phyloP scores from a whole-genome alignment of 2,329 filamentous ascomycete genomes.

The Ascochyta rabiei region DNA sequence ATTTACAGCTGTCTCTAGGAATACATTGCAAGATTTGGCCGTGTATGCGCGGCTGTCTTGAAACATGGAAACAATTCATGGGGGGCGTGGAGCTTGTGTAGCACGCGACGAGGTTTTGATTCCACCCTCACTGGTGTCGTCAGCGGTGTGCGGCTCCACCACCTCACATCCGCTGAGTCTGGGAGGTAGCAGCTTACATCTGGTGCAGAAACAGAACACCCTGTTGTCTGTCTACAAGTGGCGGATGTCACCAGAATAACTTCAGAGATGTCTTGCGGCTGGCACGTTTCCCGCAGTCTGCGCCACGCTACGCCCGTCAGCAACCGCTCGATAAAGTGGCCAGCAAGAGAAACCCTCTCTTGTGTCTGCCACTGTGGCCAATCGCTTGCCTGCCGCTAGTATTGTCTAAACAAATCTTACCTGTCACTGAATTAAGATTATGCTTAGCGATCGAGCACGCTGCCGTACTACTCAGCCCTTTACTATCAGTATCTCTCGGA shows the following conservation, averaged over 20 bases:
- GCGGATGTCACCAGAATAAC: background rate
- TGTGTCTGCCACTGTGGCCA: slow-evolving; percentile 8
- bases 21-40: background rate
- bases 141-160: background rate
- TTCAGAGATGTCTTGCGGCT: slow-evolving; percentile 7
- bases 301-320: slow-evolving; percentile 14
- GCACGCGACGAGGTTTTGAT: background rate
- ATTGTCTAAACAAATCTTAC: slow-evolving; percentile 20
- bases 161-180: background rate
- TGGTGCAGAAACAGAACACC: background rate
- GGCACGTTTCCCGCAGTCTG: slow-evolving; percentile 12
- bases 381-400: slow-evolving; percentile 19
- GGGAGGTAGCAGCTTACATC: background rate
- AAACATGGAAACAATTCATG: background rate
- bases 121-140: background rate
- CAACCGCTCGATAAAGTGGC: slow-evolving; percentile 22
- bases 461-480: slow-evolving; percentile 17
- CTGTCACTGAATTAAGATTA: slow-evolving; percentile 19
- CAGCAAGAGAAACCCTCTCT: slow-evolving; percentile 6
- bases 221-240: background rate
- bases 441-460: slow-evolving; percentile 2
- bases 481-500: slow-evolving; percentile 10
- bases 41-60: background rate
- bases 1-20: slow-evolving; percentile 10
- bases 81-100: background rate